phyloP scores from a whole-genome alignment of 495 filamentous ascomycete species.

The Parmelia sp. region DNA sequence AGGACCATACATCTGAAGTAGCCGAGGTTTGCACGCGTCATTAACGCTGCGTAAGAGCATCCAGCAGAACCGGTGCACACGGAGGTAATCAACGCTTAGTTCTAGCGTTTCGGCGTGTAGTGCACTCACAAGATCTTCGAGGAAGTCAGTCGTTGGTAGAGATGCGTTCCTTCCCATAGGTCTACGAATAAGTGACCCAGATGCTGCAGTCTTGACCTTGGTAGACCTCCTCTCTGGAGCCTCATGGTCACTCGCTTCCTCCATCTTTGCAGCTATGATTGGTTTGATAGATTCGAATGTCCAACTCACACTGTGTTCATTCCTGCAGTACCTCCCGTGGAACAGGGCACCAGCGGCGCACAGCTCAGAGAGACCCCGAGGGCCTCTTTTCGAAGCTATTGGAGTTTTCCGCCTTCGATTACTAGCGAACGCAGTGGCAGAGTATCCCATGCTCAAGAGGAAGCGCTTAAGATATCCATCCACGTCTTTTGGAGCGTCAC shows the following conservation, averaged over 20 bases:
- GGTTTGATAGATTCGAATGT: slow-evolving; percentile 22
- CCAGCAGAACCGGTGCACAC: slow-evolving; percentile 38
- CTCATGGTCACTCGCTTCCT: neutral
- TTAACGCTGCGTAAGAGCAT: slow-evolving; percentile 31
- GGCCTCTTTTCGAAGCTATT: slow-evolving; percentile 25
- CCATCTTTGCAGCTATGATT: neutral
- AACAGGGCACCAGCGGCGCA: slow-evolving; percentile 33
- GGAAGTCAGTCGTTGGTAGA: slow-evolving; percentile 15
- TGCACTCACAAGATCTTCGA: slow-evolving; percentile 10
- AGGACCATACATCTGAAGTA: slow-evolving; percentile 30
- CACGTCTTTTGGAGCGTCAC: slow-evolving; percentile 25
- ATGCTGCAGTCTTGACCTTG: slow-evolving; percentile 8
- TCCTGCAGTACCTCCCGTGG: slow-evolving; percentile 25
- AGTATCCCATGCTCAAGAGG: slow-evolving; percentile 33
- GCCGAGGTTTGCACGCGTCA: slow-evolving; percentile 25
- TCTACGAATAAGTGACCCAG: neutral
- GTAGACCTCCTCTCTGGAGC: neutral
- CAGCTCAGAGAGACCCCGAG: slow-evolving; percentile 27
- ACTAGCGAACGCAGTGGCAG: slow-evolving; percentile 27
- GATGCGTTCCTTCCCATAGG: neutral
- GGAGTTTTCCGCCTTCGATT: slow-evolving; percentile 19
- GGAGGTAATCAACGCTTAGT: slow-evolving; percentile 36
- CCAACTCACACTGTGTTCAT: slow-evolving; percentile 25
- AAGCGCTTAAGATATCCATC: slow-evolving; percentile 34
- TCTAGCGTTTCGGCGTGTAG: slow-evolving; percentile 29